Percentiles rank a stretch among this genome's conserved stretches.
Evolutionary conservation across 345 rosid genomes (phyloP).

Genomic region (Arabidopsis arenosa): DNA sequence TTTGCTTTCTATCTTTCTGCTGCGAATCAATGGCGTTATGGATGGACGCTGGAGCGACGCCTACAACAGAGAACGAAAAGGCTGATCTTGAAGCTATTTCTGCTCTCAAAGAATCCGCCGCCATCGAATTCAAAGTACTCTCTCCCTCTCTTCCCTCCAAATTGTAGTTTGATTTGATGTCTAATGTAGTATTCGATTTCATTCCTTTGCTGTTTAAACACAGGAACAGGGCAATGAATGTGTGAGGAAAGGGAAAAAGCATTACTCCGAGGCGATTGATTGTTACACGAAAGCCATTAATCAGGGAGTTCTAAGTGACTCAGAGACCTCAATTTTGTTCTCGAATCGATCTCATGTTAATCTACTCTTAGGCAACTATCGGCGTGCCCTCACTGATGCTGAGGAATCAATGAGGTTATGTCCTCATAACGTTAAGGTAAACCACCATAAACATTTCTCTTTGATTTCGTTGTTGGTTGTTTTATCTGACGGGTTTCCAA

Average conservation of each 20-base stretch:
- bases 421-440: constrained; percentile 72
- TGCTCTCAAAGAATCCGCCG: constrained; percentile 88
- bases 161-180: background rate
- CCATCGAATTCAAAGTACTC: constrained; percentile 86
- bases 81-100: constrained; percentile 73
- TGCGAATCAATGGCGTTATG: constrained; percentile 71
- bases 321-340: constrained; percentile 69
- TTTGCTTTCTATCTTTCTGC: background rate
- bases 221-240: constrained; percentile 88
- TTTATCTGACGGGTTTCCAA: background rate
- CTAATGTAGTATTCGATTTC: background rate
- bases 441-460: background rate
- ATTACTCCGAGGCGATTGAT: constrained; percentile 77
- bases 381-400: constrained; percentile 83
- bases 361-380: constrained; percentile 71
- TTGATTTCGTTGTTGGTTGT: background rate
- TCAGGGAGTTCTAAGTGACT: constrained; percentile 63
- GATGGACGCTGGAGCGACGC: constrained; percentile 83
- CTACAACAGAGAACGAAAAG: constrained; percentile 64
- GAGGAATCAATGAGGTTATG: constrained; percentile 67
- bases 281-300: constrained; percentile 82
- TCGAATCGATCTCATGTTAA: constrained; percentile 91
- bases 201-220: constrained; percentile 6
- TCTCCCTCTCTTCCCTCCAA: constrained; percentile 14
- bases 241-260: constrained; percentile 88